Base-by-base conservation (phyloP, 331 rosid species). In the Spiraea crenata region DNA sequence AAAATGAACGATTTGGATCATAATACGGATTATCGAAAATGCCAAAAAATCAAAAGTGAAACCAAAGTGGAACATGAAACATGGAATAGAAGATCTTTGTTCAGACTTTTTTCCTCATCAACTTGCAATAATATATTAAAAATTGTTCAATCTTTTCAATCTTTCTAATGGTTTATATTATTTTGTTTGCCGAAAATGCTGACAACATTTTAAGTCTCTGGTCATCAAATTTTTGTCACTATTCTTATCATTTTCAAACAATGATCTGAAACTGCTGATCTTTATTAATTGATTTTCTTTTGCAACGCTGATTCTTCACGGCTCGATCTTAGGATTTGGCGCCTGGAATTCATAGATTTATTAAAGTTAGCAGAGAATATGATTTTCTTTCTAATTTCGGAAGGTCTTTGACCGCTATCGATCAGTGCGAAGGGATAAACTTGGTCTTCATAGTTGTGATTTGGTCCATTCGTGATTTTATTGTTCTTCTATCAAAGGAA, bases 161-260 rank as follows among this genome's bases (percentile, higher is more conserved):
- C 7, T 17, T 40, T 69, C 31, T 40, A 19, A 31, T 57, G 10
- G 9, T 15, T 16, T 1, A 3, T 57, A 25, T 31, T 34, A 19
- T 35, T 15, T 12, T 62, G 34, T 25, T 25, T 34, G 72, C 81
- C 66, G 81, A 8, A 13, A 63, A 63, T 16, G 76, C 81, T 70
- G 76, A 76, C 75, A 69, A 15, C 47, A 76, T 63, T 40, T 45
- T 59, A 37, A 41, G 2, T 5, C 54, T 20, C 13, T 25, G n/a
- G 34, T 7, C 17, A 1, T 25, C 13, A 25, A 3, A 41, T 41
- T n/a, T 57, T 57, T 6, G 41, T 57, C 63, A 25, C 0, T 10
- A 55, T 19, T 56, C 60, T 25, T 55, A 20, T 19, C 4, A 55
- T 55, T 37, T 19, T 55, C n/a, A 19, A 25, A 56, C 7, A 56